Evolutionary conservation across 2,329 filamentous ascomycete genomes (phyloP), one percentile per base, ranked within the genome.

Genomic region (Penicillium corylophilum): DNA sequence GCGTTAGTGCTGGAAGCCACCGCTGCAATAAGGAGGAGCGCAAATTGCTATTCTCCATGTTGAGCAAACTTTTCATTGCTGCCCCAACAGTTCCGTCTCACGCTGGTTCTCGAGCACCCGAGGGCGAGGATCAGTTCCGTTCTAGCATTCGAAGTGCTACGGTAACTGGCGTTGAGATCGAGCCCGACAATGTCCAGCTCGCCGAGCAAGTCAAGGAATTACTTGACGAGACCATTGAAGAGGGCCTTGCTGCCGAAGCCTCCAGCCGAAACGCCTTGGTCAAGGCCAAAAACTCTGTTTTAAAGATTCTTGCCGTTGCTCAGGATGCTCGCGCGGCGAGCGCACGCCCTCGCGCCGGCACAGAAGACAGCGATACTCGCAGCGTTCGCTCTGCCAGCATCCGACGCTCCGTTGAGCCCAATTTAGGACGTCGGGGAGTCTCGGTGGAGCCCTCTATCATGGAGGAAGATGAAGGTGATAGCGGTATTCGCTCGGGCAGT

Each of bases 31-130:
- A 89, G 68, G 91, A 96, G 58, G 92, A 96, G 71, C 90, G 89
- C 74, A 96, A 95, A 69, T 81, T 87, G 1, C 76, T 94, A 9
- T 84, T 89, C 24, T 82, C 85, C 0, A 82, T 96, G 43, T 80
- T 97, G 1, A 85, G 85, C 59, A 97, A 96, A 72, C 78, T 96
- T 2, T 85, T 92, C 66, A 80, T 97, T 43, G 85, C 87, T 1
- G 81, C 89, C 0, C 77, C 86, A 1, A 85, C 54, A 75, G 82
- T 57, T 76, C 63, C 70, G 15, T 69, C 72, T 1, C 66, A 71
- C 28, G 64, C 70, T 4, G 62, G 67, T 5, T 73, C 71, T 31
- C 68, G 70, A 12, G 65, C 58, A n/a, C 72, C 80, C 28, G 77
- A 82, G 26, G 84, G 85, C 1, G 84, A 89, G 3, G 84, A 89